Evolutionary conservation across 2,329 filamentous ascomycete species (phyloP).

Genomic region (Fusarium sp.): DNA sequence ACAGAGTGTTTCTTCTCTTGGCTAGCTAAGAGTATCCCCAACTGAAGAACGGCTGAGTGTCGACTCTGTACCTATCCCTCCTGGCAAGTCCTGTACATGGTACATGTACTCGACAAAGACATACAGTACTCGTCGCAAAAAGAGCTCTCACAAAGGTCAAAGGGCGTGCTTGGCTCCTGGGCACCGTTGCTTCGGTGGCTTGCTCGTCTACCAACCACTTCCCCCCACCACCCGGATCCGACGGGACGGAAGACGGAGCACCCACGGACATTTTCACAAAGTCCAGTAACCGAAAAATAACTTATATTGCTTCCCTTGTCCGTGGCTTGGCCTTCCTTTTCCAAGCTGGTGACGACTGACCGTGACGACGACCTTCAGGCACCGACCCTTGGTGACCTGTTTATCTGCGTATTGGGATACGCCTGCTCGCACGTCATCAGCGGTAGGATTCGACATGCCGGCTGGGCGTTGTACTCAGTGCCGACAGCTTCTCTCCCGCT

Average conservation of each 20-base stretch:
- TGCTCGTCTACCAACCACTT: neutral
- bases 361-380: slow-evolving; percentile 3
- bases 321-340: neutral
- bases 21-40: neutral
- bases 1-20: neutral
- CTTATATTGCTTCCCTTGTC: neutral
- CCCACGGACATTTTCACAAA: neutral
- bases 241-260: slow-evolving; percentile 4
- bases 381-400: neutral
- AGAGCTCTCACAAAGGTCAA: neutral
- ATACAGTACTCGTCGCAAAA: neutral
- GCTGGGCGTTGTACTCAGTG: slow-evolving; percentile 1
- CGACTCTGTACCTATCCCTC: neutral
- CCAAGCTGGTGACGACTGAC: neutral
- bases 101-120: neutral
- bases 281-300: neutral
- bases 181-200: neutral
- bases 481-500: slow-evolving; percentile 9
- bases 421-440: slow-evolving; percentile 1
- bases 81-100: neutral
- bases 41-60: neutral
- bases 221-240: slow-evolving; percentile 10
- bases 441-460: neutral
- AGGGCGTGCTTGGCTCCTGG: neutral
- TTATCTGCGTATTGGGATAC: slow-evolving; percentile 2